Base-by-base conservation (phyloP, 805 yeast genomes). In the Diddensiella santjacobensis region DNA sequence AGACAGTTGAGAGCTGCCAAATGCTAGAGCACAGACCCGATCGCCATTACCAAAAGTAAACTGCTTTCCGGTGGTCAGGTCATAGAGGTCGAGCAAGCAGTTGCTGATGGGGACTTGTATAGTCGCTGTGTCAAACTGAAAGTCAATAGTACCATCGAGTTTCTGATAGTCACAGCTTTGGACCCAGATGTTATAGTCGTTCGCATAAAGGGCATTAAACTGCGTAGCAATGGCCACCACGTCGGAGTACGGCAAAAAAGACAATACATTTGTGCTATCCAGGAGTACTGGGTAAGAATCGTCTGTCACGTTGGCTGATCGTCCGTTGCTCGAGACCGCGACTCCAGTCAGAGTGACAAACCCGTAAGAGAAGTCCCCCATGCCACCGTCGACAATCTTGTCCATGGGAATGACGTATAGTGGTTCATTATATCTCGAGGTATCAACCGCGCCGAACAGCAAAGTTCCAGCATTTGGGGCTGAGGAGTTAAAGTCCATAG, bases 371-470 rank as follows among this genome's bases (percentile, higher is more conserved):
- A 43, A 41, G 10, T 30, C 36, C 6, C n/a, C 30, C 17, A 33
- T 13, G 19, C 26, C 15, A 3, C 30, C 30, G 26, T 15, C n/a
- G 20, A n/a, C 2, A 23, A 26, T 18, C 13, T 33, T 29, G 17
- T 26, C 22, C 49, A 53, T 43, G 4, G 56, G 54, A 19, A 51
- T 19, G 17, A 57, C 48, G 18, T 46, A 52, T 31, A 58, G 45
- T n/a, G 51, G 39, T 37, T 48, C 60, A 8, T 19, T 39, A 43
- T 23, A 54, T 42, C 39, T 31, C 19, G 53, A 43, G 11, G 51
- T 44, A 38, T 58, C 60, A 6, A 58, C 51, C 3, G 55, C 62
- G 8, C 62, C 62, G 26, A 58, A 47, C 45, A 58, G 50, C 26
- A 57, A 44, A 6, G 39, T 40, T 3, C 59, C 61, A 4, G 36